A percentile compares a stretch with the other conserved stretches of the same genome.
phyloP scores from a whole-genome alignment of 305 asterid genomes.

The Stenogyne calaminthoides region DNA sequence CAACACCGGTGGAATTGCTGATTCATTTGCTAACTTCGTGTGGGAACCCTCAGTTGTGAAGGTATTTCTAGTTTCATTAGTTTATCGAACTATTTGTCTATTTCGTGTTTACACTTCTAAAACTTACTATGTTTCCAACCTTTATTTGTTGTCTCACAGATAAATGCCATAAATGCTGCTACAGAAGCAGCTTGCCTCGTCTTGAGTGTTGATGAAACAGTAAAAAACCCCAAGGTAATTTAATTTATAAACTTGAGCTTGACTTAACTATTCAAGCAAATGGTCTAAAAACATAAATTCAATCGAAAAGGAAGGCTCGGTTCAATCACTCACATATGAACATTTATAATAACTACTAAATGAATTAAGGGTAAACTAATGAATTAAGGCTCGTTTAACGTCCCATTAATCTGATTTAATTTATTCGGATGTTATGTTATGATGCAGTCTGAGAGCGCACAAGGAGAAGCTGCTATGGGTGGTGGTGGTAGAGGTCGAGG shows the following conservation, averaged over 20 bases:
- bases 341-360: not conserved
- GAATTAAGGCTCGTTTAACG: not conserved
- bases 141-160: constrained; percentile 39
- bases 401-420: not conserved
- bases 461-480: constrained; percentile 99
- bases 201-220: constrained; percentile 94
- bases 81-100: not conserved
- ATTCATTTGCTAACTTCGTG: constrained; percentile 88
- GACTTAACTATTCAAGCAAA: not conserved
- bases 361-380: not conserved
- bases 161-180: constrained; percentile 98
- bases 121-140: not conserved
- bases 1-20: constrained; percentile 93
- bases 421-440: not conserved
- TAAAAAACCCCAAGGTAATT: constrained; percentile 92
- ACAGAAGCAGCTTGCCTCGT: constrained; percentile 98
- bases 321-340: too few relatives aligned
- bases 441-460: constrained; percentile 94
- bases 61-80: constrained; percentile 42
- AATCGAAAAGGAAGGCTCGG: too few relatives aligned
- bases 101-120: constrained; percentile 3
- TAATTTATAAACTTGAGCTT: not conserved
- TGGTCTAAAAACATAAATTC: too few relatives aligned
- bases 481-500: constrained; percentile 82
- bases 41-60: constrained; percentile 96